Evolutionary conservation across 1,284 basidiomycete species (phyloP).

Genomic region (Apiotrichum porosum): DNA sequence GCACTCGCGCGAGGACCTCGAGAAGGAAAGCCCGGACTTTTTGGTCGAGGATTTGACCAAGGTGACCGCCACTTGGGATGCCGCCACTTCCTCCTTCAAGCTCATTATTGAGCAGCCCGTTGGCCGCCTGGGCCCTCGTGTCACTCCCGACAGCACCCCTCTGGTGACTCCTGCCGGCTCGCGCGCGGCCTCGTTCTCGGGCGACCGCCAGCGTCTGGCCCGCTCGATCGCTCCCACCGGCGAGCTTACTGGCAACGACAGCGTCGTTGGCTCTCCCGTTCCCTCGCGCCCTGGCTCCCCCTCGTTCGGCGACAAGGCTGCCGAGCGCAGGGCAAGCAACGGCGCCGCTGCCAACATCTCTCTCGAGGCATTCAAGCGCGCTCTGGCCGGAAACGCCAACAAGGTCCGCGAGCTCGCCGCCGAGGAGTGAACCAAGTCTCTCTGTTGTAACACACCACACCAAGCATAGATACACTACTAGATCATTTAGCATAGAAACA

Average conservation of each 20-base stretch:
- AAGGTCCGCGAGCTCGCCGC: constrained; percentile 13
- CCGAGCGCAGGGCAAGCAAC: constrained; percentile 23
- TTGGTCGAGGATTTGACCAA: constrained; percentile 48
- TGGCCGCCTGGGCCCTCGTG: constrained; percentile 38
- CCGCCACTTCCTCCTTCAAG: constrained; percentile 39
- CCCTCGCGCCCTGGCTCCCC: constrained; percentile 39
- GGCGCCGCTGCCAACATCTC: constrained; percentile 30
- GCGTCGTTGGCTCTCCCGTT: constrained; percentile 42
- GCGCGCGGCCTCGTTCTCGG: constrained; percentile 41
- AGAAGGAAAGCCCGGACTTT: constrained; percentile 50
- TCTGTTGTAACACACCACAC: neutral
- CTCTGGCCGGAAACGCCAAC: constrained; percentile 40
- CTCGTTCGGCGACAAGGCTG: constrained; percentile 21
- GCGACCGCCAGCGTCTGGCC: constrained; percentile 21
- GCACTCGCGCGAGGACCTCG: constrained; percentile 47
- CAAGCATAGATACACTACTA: neutral
- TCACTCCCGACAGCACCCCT: constrained; percentile 48
- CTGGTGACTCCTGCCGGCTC: constrained; percentile 47
- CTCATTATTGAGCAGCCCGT: constrained; percentile 48
- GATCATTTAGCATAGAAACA: neutral
- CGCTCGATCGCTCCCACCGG: constrained; percentile 12
- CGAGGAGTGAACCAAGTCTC: constrained; percentile 16
- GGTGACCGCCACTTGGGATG: constrained; percentile 44
- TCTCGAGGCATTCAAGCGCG: constrained; percentile 47
- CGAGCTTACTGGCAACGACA: constrained; percentile 48